Base-by-base conservation (phyloP, 306 rosid genomes). In the Crotalaria pallida region DNA sequence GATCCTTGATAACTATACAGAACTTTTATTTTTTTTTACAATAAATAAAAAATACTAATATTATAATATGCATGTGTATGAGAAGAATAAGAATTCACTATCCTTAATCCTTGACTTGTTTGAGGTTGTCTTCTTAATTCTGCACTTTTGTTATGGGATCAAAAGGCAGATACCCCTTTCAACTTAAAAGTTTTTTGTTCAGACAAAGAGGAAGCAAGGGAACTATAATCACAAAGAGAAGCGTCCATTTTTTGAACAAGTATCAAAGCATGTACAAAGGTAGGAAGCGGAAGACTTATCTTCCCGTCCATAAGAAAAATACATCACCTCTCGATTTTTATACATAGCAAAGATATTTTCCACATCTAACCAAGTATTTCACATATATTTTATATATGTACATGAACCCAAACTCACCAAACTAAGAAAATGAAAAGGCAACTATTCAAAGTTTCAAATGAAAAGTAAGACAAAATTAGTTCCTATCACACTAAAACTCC, bases 401-500 rank as follows among this genome's bases (percentile, higher is more conserved):
- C 89, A 88, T 50, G 82, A 71, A 83, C 31, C 75, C 63, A 69
- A 71, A 65, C 84, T 74, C 65, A 24, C 67, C 53, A 82, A 83
- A 79, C 87, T 64, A 82, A 75, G 76, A 57, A 81, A 77, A 85
- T 84, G 16, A 77, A 78, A 79, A 70, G 67, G 53, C 73, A 77
- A 59, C 78, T 69, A 67, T 71, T 84, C 84, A 72, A 43, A 65
- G 43, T 43, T 83, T 68, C 69, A 69, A 78, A 56, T 69, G 56
- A 68, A 77, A 43, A 56, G 53, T 27, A 41, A 64, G 50, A 67
- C 72, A 72, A 88, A 88, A 80, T 69, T 84, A 77, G 87, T 56
- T 60, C 36, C 26, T 51, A 65, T 65, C 44, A 65, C 77, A 50
- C 77, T 62, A 61, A 18, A 74, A 65, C 70, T 79, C 63, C 75